Conservation (phyloP, 441 rosid genomes). For the Bruguiera hainesii region DNA sequence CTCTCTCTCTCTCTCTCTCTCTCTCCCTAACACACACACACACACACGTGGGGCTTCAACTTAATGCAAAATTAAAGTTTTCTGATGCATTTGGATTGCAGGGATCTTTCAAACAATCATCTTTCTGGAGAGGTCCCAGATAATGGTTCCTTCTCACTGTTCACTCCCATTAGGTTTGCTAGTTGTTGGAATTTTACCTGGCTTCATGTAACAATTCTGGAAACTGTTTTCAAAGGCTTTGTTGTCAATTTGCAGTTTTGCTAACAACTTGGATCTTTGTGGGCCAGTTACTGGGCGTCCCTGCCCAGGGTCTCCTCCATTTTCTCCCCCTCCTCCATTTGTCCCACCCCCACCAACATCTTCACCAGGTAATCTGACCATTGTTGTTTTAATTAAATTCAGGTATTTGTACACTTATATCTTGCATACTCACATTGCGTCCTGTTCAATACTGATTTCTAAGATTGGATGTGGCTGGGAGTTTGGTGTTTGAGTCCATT, state of each 20-base stretch:
- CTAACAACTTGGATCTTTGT: conserved; percentile 80
- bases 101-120: conserved; percentile 91
- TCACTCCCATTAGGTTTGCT: conserved; percentile 85
- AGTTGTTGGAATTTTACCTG: conserved; percentile 9
- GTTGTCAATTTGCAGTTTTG: conserved; percentile 64
- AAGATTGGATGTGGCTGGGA: background rate
- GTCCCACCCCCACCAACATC: conserved; percentile 72
- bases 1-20: background rate
- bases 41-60: conserved; percentile 5
- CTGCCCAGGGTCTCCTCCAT: conserved; percentile 97
- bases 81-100: conserved; percentile 21
- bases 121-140: conserved; percentile 92
- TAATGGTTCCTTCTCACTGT: conserved; percentile 89
- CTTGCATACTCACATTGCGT: background rate
- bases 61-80: conserved; percentile 16
- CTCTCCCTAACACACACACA: no score
- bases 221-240: conserved; percentile 16
- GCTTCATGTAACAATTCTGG: conserved; percentile 8
- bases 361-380: conserved; percentile 46
- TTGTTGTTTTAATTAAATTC: background rate
- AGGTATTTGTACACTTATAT: no score
- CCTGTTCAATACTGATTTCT: background rate
- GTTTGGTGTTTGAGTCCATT: background rate
- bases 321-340: conserved; percentile 96
- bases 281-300: conserved; percentile 91